phyloP scores from a whole-genome alignment of 179 eudicot genomes.

The Sideroxylon spinosum region DNA sequence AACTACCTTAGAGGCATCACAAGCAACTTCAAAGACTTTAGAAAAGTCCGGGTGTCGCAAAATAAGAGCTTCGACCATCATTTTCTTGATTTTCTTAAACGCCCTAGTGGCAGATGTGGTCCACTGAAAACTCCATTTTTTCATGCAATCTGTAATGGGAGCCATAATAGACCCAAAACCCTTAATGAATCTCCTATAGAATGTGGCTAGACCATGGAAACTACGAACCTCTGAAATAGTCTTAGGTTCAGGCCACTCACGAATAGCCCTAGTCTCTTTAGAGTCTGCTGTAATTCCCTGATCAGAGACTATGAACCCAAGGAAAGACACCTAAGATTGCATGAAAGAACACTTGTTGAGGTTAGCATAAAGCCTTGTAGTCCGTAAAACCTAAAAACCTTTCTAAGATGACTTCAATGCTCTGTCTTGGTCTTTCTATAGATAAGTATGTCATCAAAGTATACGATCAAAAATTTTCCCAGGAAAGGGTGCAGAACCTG shows the following conservation, averaged over 20 bases:
- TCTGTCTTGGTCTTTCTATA: background rate
- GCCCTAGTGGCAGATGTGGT: background rate
- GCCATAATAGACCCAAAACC: slow-evolving; percentile 6
- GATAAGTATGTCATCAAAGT: background rate
- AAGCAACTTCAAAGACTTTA: background rate
- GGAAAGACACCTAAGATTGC: background rate
- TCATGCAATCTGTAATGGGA: background rate
- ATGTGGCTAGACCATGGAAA: background rate
- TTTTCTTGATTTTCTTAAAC: background rate
- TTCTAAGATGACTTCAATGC: background rate
- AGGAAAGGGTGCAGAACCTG: background rate
- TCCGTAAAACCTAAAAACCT: background rate
- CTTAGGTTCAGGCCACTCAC: background rate
- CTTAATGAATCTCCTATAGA: background rate
- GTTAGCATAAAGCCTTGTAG: background rate
- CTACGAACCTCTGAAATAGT: background rate
- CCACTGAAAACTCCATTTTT: background rate
- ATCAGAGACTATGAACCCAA: background rate
- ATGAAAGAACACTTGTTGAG: background rate
- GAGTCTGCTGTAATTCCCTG: background rate
- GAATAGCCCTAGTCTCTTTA: background rate
- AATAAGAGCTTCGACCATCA: background rate
- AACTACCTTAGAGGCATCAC: background rate
- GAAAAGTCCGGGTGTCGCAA: background rate
- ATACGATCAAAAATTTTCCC: background rate